phyloP scores from a whole-genome alignment of 139 green algal genomes.

The Nannochloris sp. region DNA sequence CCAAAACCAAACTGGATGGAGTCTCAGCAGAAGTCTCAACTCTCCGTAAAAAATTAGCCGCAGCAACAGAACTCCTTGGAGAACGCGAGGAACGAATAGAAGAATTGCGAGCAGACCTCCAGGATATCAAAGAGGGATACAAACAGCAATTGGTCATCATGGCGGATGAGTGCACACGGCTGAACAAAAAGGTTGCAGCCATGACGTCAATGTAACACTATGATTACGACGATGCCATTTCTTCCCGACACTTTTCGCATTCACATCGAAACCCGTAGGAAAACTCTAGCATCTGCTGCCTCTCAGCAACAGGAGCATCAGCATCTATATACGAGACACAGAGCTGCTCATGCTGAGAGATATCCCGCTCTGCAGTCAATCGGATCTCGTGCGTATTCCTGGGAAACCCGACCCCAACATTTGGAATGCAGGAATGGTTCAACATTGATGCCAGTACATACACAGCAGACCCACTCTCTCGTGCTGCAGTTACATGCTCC shows the following conservation, averaged over 20 bases:
- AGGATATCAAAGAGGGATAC: conserved; percentile 78
- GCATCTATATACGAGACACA: conserved; percentile 49
- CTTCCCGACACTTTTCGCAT: conserved; percentile 35
- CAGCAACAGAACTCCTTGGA: conserved; percentile 79
- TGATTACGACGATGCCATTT: background rate
- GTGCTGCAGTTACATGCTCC: background rate
- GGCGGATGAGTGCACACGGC: conserved; percentile 29
- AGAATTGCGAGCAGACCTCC: conserved; percentile 72
- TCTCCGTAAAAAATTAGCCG: conserved; percentile 41
- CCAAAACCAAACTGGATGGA: conserved; percentile 9
- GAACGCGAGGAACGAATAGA: conserved; percentile 81
- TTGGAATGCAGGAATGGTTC: conserved; percentile 57
- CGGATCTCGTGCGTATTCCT: conserved; percentile 24
- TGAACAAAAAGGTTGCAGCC: conserved; percentile 1
- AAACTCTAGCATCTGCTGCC: conserved; percentile 25
- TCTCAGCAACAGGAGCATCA: background rate
- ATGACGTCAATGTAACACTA: too few relatives aligned
- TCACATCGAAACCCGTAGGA: conserved; percentile 47
- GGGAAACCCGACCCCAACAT: conserved; percentile 39
- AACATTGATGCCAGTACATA: conserved; percentile 47
- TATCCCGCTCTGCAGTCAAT: conserved; percentile 23
- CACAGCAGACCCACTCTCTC: conserved; percentile 33
- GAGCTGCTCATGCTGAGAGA: conserved; percentile 35
- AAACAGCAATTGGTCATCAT: conserved; percentile 72
- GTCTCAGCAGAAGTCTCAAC: conserved; percentile 14